Evolutionary conservation across 2,329 filamentous ascomycete species (phyloP).

Genomic region (Didymella exigua): DNA sequence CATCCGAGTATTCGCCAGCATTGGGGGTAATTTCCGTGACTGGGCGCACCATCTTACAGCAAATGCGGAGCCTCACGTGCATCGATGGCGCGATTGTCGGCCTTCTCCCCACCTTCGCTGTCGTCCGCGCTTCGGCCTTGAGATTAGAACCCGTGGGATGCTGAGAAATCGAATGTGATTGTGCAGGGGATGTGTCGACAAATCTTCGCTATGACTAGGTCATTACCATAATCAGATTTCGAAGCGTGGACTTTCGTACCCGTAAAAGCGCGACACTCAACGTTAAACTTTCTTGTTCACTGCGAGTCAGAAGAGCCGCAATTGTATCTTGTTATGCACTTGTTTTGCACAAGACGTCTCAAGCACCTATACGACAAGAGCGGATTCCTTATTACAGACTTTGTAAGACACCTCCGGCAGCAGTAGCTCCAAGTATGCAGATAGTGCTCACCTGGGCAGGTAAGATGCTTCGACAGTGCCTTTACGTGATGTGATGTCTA

Average conservation of each 20-base stretch:
- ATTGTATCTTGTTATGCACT: neutral
- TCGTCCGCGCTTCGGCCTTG: constrained; percentile 16
- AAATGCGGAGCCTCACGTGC: constrained; percentile 23
- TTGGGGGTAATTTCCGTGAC: constrained; percentile 11
- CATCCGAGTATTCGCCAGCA: constrained; percentile 16
- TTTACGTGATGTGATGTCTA: neutral
- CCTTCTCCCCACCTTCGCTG: constrained; percentile 19
- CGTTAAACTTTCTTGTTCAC: neutral
- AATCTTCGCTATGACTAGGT: neutral
- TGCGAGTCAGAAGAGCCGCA: neutral
- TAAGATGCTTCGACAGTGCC: neutral
- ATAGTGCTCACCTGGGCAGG: neutral
- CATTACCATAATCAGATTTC: neutral
- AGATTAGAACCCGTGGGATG: constrained; percentile 22
- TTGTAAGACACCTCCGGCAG: neutral
- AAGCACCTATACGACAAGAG: neutral
- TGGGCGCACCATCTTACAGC: constrained; percentile 6
- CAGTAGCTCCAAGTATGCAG: neutral
- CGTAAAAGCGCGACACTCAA: neutral
- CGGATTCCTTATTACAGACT: neutral
- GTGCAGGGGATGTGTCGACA: constrained; percentile 3
- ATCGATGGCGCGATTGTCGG: constrained; percentile 15
- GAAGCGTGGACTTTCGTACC: neutral
- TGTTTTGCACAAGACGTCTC: constrained; percentile 3
- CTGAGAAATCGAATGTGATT: constrained; percentile 22